Evolutionary conservation across 805 yeast species (phyloP).

Genomic region (Brettanomyces custersianus): DNA sequence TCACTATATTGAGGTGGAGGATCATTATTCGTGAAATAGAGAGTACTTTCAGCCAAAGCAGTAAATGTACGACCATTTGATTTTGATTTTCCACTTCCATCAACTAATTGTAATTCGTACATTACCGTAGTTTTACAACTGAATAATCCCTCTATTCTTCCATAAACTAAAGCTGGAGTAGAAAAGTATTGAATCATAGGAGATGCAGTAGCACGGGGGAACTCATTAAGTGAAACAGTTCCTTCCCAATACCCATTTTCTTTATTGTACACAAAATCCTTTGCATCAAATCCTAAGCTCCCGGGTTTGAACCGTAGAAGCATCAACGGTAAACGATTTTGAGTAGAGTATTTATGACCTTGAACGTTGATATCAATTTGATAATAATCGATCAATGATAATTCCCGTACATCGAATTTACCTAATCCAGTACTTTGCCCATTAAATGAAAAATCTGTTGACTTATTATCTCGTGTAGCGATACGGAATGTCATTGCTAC

Average conservation of each 20-base stretch:
- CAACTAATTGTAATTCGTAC: neutral
- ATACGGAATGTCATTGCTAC: neutral
- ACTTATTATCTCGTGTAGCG: neutral
- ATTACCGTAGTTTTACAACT: neutral
- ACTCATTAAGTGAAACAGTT: neutral
- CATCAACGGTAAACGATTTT: neutral
- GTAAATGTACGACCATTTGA: neutral
- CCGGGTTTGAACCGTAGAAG: neutral
- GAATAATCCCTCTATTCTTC: neutral
- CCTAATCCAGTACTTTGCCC: constrained; percentile 2
- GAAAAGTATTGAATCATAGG: neutral
- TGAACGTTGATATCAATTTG: neutral
- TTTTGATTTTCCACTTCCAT: neutral
- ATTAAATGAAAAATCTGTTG: constrained; percentile 1
- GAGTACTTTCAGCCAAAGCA: neutral
- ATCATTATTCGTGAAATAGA: neutral
- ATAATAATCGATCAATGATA: neutral
- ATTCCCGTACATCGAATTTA: neutral
- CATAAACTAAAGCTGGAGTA: constrained; percentile 1
- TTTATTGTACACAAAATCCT: constrained; percentile 1
- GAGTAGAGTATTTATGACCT: neutral
- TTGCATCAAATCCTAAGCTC: neutral
- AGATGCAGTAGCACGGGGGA: neutral
- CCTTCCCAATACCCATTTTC: neutral
- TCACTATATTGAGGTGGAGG: neutral